A percentile compares a stretch with the other conserved stretches of the same genome.
These are phyloP conservation scores for Entomortierella parvispora DNA, from an alignment of 192 early-diverging fungal genomes.

Conservation along the genomic window DNA sequence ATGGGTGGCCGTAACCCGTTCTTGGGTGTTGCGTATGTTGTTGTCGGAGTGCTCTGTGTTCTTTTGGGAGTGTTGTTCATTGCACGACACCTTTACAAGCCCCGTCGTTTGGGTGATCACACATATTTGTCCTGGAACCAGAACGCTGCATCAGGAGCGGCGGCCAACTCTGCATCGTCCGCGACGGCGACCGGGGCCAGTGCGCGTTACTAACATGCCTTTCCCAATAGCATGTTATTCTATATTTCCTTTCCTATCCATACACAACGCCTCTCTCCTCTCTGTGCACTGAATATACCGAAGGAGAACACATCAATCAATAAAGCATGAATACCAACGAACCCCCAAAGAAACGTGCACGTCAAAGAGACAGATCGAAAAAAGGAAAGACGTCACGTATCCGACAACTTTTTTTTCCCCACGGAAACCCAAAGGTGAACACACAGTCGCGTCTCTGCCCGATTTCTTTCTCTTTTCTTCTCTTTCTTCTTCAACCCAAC, in stretches of 20 bases:
- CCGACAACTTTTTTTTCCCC: conserved; percentile 3
- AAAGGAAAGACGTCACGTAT: neutral
- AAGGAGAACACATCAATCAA: no score
- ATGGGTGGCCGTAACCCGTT: conserved; percentile 98
- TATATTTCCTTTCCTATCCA: neutral
- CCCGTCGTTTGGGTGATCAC: conserved; percentile 97
- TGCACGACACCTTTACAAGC: conserved; percentile 91
- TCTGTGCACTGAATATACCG: no score
- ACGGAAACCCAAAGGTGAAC: conserved; percentile 28
- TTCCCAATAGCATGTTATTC: neutral
- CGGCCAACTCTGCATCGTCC: conserved; percentile 23
- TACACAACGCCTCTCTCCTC: neutral
- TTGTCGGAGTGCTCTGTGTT: conserved; percentile 91
- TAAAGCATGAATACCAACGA: no score
- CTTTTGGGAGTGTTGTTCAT: conserved; percentile 90
- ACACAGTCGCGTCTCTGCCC: neutral
- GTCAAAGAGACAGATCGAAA: no score
- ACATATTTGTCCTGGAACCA: conserved; percentile 96
- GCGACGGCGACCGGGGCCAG: conserved; percentile 37
- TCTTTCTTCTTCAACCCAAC: conserved; percentile 10
- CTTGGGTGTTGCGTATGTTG: conserved; percentile 94
- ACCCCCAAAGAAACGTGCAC: no score
- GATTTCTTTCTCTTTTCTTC: conserved; percentile 21
- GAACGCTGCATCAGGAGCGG: conserved; percentile 31
- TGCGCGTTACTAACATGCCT: conserved; percentile 23